Evolutionary conservation across 129 eudicot species (phyloP).

Genomic region (Escallonia herrerae): DNA sequence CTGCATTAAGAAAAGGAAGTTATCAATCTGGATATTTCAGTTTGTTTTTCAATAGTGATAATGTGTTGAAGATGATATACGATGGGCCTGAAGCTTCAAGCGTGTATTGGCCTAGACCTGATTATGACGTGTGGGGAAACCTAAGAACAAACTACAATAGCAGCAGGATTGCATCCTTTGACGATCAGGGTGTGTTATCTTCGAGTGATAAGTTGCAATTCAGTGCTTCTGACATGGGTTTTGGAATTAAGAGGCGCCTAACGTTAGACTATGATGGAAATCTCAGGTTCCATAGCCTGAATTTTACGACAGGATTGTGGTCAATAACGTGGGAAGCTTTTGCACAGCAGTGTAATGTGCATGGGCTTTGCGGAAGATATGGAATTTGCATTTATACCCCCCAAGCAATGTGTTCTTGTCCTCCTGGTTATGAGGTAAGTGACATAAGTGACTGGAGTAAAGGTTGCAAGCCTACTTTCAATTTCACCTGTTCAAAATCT

Average conservation of each 20-base stretch:
- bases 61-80: not conserved
- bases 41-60: slow-evolving; percentile 1
- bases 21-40: slow-evolving; percentile 7
- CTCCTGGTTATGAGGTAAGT: slow-evolving; percentile 22
- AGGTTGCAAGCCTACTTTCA: slow-evolving; percentile 28
- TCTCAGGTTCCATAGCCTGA: not conserved
- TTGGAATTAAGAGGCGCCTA: not conserved
- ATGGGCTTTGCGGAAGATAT: slow-evolving; percentile 3
- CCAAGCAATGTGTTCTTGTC: slow-evolving; percentile 26
- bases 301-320: not conserved
- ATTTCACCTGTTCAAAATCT: slow-evolving; percentile 11
- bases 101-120: slow-evolving; percentile 2
- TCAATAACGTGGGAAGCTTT: not conserved
- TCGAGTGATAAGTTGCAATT: not conserved
- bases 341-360: not conserved
- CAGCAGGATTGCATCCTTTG: not conserved
- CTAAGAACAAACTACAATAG: not conserved
- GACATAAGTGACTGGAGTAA: slow-evolving; percentile 15
- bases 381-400: slow-evolving; percentile 9
- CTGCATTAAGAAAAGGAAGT: slow-evolving; percentile 1
- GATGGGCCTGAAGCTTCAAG: not conserved
- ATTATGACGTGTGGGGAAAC: not conserved
- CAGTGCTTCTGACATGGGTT: not conserved
- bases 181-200: not conserved
- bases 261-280: not conserved